Evolutionary conservation across 768 basidiomycete genomes (phyloP), one percentile per base, ranked within the genome.

Genomic region (Hemileccinum rubropunctum): DNA sequence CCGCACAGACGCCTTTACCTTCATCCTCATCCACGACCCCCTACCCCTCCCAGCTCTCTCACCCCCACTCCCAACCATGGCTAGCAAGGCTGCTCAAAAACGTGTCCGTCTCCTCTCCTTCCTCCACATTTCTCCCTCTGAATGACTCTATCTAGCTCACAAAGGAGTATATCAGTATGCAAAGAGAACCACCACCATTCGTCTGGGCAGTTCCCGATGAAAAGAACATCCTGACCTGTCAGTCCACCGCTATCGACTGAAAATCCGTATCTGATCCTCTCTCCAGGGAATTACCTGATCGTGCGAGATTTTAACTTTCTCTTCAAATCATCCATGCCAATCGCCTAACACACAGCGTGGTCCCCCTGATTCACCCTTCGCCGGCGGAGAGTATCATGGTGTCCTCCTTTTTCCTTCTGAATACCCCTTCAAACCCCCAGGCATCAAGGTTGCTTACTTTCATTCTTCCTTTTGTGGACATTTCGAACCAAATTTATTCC

Each of bases 371-470:
- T 88, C 91, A 34, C 88, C 94, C 5, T 99, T 84, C 60, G 77
- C 78, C 26, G 93, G 88, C 21, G 95, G 95, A 61, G 95, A 99
- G 68, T 98, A 93, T 65, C 91, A 95, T 56, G 95, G 95, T 1
- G 79, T 92, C 17, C 83, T 98, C 47, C 73, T 92, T 34, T 98
- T 98, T 63, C 94, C 95, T 3, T 73, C 89, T 12, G 95, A 98
- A 71, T 98, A 98, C 67, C 91, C 91, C 3, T 95, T 97, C 76
- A 95, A 93, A 68, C 94, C 94, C 0, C 95, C 94, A 45, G 94
- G 94, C 47, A 94, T 98, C 73, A 95, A 95, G 81, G 90, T 92
- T 18, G 75, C 58, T 23, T 6, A 28, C n/a, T 15, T 15, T 21
- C 28, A 14, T 52, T 41, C 15, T 44, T 48, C 34, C 33, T 9